Base-by-base conservation (phyloP, 2,329 filamentous ascomycete species). In the Diplodia mutila region DNA sequence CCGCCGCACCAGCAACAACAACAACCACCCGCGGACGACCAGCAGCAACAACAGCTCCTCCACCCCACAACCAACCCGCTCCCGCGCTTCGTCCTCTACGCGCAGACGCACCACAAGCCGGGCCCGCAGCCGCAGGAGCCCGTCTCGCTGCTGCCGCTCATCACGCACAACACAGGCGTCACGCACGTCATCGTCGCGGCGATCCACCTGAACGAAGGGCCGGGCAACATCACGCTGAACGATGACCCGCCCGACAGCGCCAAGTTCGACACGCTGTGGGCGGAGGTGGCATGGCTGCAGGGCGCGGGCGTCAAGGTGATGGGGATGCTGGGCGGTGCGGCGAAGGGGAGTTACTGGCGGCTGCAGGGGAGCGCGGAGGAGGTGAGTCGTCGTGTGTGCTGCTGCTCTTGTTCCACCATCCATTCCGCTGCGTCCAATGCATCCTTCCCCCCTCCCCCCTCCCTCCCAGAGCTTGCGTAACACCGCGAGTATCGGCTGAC, bases 161-260 rank as follows among this genome's bases (percentile, higher is more conserved):
- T 89, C 65, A 82, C 83, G 49, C 83, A 87, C 69, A 82, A 85
- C 70, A 89, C 87, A 5, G 86, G 86, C 9, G 80, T 88, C 61
- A 97, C 94, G 0, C 94, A 97, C 80, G 84, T 97, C 69, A 94
- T 97, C 72, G 81, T 97, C 59, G 92, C 92, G 6, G 93, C 94
- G 14, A 88, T 97, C 69, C 94, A 97, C 79, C 82, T 97, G 72
- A 94, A 95, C 77, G 82, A 82, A 42, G 83, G 85, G 6, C 88
- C 91, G 0, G 83, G 83, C 9, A 84, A 87, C 68, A 85, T 94
- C 72, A 92, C 89, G 0, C 86, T 97, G 70, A 97, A 97, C 78
- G 90, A 97, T 79, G 87, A 93, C 75, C 83, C 84, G 0, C 92
- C 92, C 0, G 80, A 86, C n/a, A 81, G 91, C 72, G 78, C 86